These are phyloP conservation scores for Plasmodium yoelii DNA, from an alignment of 169 alveolate genomes.

Conservation along the genomic window DNA sequence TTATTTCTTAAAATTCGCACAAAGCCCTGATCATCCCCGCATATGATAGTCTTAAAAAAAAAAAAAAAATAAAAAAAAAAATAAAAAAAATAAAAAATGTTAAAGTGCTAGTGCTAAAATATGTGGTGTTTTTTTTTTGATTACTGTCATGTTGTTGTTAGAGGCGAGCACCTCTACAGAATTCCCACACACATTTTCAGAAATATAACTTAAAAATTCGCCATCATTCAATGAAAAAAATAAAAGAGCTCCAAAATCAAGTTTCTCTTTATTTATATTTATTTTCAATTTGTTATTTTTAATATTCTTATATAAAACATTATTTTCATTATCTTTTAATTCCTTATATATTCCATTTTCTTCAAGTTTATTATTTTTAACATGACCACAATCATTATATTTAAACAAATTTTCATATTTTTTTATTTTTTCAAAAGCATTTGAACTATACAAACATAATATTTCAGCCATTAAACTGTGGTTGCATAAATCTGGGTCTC, in stretches of 20 bases:
- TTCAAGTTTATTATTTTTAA: background rate
- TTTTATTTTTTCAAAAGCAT: constrained; percentile 48
- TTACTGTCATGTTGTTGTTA: constrained; percentile 64
- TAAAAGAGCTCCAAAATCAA: constrained; percentile 66
- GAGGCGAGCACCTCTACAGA: constrained; percentile 72
- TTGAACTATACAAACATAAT: constrained; percentile 58
- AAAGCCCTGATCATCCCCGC: constrained; percentile 70
- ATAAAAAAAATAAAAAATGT: too few relatives aligned
- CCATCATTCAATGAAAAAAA: constrained; percentile 73
- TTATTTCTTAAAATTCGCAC: constrained; percentile 62
- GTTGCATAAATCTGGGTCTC: constrained; percentile 66
- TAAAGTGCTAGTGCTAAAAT: too few relatives aligned
- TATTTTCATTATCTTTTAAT: constrained; percentile 1
- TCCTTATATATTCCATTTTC: background rate
- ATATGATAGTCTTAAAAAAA: constrained; percentile 42
- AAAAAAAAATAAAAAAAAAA: too few relatives aligned
- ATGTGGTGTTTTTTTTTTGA: too few relatives aligned
- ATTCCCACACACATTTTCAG: constrained; percentile 70
- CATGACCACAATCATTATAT: constrained; percentile 14
- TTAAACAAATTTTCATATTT: constrained; percentile 29
- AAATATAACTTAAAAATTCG: constrained; percentile 61
- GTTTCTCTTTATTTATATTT: constrained; percentile 22
- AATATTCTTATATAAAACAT: constrained; percentile 30
- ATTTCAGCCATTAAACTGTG: constrained; percentile 69
- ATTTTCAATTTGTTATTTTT: constrained; percentile 32